Base-by-base conservation (phyloP, 1,139 yeast genomes). In the Geotrichum restrictum region DNA sequence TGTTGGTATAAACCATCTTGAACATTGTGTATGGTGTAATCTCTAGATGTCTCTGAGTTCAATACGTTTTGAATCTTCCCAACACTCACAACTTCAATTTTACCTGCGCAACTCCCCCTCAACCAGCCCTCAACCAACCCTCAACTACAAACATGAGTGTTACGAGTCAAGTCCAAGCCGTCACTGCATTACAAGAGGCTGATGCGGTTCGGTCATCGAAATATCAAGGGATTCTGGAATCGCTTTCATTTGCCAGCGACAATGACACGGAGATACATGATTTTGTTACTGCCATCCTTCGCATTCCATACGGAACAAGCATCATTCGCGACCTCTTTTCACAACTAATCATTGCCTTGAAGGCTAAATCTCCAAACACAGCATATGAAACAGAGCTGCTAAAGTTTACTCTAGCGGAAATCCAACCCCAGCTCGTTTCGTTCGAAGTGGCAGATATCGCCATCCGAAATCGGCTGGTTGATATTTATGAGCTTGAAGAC, bases 361-460 rank as follows among this genome's bases (percentile, higher is more conserved):
- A 40, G 36, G 16, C 13, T 16, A 19, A 18, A 18, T 24, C 43
- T 7, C 38, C 45, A 11, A 43, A 43, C 16, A 24, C 32, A 6
- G 42, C 33, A 16, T 24, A 36, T 33, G 59, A 58, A 43, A 54
- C 48, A 36, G 43, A 44, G 10, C 18, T 60, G n/a, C 49, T 60
- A 34, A 39, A 46, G 31, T 51, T 53, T 14, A 43, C 59, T 18
- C 21, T 55, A 16, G 57, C 48, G 4, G 43, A 39, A 19, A 49
- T 64, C 19, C 57, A 57, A 47, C 63, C 66, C 18, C 51, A 58
- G 38, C 49, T 62, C 27, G 58, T 60, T 18, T 56, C 67, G 8
- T 63, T 62, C 45, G 69, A 66, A 51, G 64, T 62, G 36, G 63
- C 62, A 38, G 71, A 67, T 38, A 54, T 59, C 24, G 44, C 51